A percentile compares a stretch with the other conserved stretches of the same genome.
Evolutionary conservation across 257 asterid species (phyloP).

Genomic region (Orobanche coerulescens): DNA sequence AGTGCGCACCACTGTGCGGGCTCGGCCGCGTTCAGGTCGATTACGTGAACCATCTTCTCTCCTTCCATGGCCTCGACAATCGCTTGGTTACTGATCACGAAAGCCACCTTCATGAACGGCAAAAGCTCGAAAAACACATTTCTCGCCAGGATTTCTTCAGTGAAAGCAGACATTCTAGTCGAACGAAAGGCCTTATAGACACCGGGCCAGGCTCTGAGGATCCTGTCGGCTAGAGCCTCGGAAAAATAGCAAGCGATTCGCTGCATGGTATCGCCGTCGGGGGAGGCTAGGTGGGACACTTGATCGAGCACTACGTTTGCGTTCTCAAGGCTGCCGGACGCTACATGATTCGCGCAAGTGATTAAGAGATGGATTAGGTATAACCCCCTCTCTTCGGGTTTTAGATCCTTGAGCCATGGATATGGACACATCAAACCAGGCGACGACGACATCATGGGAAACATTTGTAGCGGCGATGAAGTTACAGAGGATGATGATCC

Average conservation of each 20-base stretch:
- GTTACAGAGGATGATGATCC: constrained; percentile 82
- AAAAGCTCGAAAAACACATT: constrained; percentile 74
- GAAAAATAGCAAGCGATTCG: constrained; percentile 79
- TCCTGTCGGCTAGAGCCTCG: constrained; percentile 76
- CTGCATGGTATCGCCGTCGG: constrained; percentile 91
- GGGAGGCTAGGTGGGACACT: constrained; percentile 76
- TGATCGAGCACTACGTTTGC: constrained; percentile 89
- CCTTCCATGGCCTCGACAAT: constrained; percentile 96
- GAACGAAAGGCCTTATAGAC: constrained; percentile 65
- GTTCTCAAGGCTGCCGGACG: constrained; percentile 63
- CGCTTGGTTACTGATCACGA: constrained; percentile 70
- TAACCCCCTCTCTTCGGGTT: constrained; percentile 86
- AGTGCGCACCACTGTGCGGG: constrained; percentile 85
- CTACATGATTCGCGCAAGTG: constrained; percentile 79
- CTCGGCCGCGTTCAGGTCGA: constrained; percentile 65
- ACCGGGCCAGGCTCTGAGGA: constrained; percentile 79
- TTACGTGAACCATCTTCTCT: constrained; percentile 81
- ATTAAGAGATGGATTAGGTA: constrained; percentile 72
- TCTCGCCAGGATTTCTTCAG: constrained; percentile 61
- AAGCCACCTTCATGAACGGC: constrained; percentile 76
- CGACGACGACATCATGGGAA: constrained; percentile 49
- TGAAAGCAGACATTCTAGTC: constrained; percentile 33
- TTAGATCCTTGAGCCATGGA: constrained; percentile 77
- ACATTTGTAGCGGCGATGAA: constrained; percentile 57
- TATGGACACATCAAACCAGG: constrained; percentile 54